Evolutionary conservation across 1,284 basidiomycete genomes (phyloP), one percentile per base, ranked within the genome.

Genomic region (Trichosporon asahii): DNA sequence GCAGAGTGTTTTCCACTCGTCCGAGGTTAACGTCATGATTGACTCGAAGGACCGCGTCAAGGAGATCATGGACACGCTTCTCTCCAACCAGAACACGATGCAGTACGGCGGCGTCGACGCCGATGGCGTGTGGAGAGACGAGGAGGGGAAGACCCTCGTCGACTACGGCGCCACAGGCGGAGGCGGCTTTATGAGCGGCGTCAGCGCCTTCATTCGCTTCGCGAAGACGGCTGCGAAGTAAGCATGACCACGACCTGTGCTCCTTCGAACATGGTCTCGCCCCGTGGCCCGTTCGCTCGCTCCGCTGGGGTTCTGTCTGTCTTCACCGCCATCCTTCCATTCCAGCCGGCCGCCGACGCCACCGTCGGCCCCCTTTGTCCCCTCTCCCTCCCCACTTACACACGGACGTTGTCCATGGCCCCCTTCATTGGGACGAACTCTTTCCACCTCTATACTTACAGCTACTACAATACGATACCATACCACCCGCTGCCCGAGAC

Each of bases 1-100:
- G n/a, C 90, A 91, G 78, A 88, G 87, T 18, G 91, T 90, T 89
- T 92, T 88, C 85, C 91, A 93, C 80, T 89, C 88, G 53, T 89
- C 91, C 74, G 91, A 93, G 78, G 87, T 90, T 76, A 92, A 93
- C 78, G 85, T 91, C 69, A 88, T 93, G 87, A 85, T 92, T 65
- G 91, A 93, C 79, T 88, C 85, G 27, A 80, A 80, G 35, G 83
- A 86, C 70, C 85, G 91, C 66, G 88, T 90, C 55, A 75, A 79
- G 46, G 89, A 90, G 73, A 90, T 90, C 88, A 86, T 88, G 80
- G 85, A 87, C 63, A 80, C 87, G 1, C 84, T 92, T 21, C 77
- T 87, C 31, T 81, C 87, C 25, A 91, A 91, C 79, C 90, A 92
- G 83, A 90, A 90, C 78, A 91, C 91, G 23, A 85, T 88, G 72